phyloP scores from a whole-genome alignment of 345 rosid species.

The Rhodomyrtus tomentosa region DNA sequence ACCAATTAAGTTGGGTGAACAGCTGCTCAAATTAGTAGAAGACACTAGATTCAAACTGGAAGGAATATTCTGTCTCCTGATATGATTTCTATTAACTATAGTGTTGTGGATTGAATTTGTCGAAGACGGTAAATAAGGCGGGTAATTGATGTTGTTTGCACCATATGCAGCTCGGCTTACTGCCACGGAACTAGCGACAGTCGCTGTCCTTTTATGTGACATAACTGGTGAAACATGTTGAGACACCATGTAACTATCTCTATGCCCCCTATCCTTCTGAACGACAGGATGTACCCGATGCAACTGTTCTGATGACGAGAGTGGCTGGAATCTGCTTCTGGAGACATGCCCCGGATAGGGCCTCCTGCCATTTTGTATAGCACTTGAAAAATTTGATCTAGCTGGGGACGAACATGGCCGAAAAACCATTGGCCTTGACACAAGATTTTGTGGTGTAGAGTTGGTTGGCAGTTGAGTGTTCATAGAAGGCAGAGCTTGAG shows the following conservation, averaged over 20 bases:
- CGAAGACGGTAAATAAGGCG: background rate
- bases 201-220: conserved; percentile 12
- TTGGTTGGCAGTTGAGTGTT: conserved; percentile 2
- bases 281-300: conserved; percentile 14
- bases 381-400: conserved; percentile 11
- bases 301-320: conserved; percentile 5
- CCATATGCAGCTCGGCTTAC: conserved; percentile 2
- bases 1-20: background rate
- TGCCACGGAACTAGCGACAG: background rate
- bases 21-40: background rate
- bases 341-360: background rate
- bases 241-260: conserved; percentile 3
- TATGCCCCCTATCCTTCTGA: conserved; percentile 21
- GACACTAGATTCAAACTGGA: background rate
- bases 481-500: conserved; percentile 2
- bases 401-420: conserved; percentile 37
- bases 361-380: conserved; percentile 13
- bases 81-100: background rate
- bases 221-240: conserved; percentile 17
- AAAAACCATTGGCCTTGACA: conserved; percentile 1
- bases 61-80: background rate
- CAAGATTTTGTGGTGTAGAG: conserved; percentile 7
- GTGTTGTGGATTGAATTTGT: background rate
- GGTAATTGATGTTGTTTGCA: conserved; percentile 1
- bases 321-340: conserved; percentile 13